phyloP scores from a whole-genome alignment of 495 filamentous ascomycete genomes.

The Neurospora tetraspora region DNA sequence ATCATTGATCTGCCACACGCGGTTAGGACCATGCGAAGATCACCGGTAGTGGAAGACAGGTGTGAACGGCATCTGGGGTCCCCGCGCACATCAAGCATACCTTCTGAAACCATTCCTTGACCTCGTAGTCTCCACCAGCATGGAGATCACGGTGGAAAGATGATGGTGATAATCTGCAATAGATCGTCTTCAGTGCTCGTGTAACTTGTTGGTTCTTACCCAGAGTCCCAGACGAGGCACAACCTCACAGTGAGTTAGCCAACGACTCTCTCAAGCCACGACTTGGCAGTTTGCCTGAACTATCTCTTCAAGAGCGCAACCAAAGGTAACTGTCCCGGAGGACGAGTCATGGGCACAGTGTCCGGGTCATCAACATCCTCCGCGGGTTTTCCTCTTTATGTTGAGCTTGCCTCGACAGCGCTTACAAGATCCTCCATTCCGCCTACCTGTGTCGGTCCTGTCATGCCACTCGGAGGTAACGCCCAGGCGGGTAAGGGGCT shows the following conservation, averaged over 20 bases:
- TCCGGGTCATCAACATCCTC: background rate
- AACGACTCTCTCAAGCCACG: background rate
- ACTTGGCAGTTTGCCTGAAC: background rate
- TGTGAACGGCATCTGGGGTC: background rate
- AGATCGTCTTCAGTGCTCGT: background rate
- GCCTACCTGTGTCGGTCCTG: conserved; percentile 49
- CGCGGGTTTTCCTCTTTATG: background rate
- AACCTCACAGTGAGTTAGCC: background rate
- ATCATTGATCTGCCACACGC: background rate
- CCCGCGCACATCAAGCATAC: background rate
- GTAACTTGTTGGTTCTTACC: background rate
- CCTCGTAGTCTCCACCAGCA: background rate
- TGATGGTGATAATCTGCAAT: background rate
- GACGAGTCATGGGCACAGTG: background rate
- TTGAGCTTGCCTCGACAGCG: conserved; percentile 25
- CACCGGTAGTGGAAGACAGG: background rate
- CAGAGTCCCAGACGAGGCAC: background rate
- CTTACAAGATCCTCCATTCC: conserved; percentile 42
- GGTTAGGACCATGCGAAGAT: background rate
- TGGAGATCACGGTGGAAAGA: background rate
- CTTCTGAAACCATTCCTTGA: background rate
- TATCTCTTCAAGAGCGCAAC: background rate
- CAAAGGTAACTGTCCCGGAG: background rate
- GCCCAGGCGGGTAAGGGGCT: conserved; percentile 82
- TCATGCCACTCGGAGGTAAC: conserved; percentile 54